Evolutionary conservation across 768 basidiomycete species (phyloP), one percentile per base, ranked within the genome.

Genomic region (Mycena chlorophos): DNA sequence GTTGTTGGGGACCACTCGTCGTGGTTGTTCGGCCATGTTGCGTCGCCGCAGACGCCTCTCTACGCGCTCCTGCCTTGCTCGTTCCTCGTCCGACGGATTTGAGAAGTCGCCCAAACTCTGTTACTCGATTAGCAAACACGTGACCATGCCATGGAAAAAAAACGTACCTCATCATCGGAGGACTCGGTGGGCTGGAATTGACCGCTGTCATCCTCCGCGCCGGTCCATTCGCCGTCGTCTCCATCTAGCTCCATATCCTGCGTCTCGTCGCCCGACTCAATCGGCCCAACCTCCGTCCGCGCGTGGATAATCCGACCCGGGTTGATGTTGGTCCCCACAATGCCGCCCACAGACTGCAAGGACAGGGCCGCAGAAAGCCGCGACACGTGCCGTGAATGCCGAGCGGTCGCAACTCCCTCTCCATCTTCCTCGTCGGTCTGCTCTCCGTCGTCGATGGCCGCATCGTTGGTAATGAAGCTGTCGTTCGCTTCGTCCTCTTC

Each of bases 81-180:
- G 81, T 66, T 94, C 91, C 69, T 94, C 91, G 65, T 94, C 91
- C 23, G 91, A 94, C 17, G 91, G 91, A 65, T 94, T 94, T 22
- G 91, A 94, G 82, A 83, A 94, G 72, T 94, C 91, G 25, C 89
- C 90, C 47, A 91, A 86, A 62, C 89, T 91, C 86, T 90, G 75
- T 61, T 71, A 58, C n/a, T n/a, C 19, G 53, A 55, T 51, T 53
- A 51, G 37, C 19, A 20, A 16, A 27, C 53, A 58, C 29, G 38
- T 26, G 56, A 48, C 45, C 29, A 54, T 45, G 43, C 49, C n/a
- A n/a, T n/a, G n/a, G n/a, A n/a, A 63, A 37, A 26, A 53, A 46
- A 49, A 66, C 78, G 51, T 62, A 90, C 90, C 76, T 89, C 86
- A 61, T 89, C 86, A 31, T 89, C 87, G 25, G 86, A 85, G 31